Percentiles rank a stretch among this genome's conserved stretches.
These are phyloP conservation scores for Podospora didyma DNA, from an alignment of 495 filamentous ascomycete species.

Conservation along the genomic window DNA sequence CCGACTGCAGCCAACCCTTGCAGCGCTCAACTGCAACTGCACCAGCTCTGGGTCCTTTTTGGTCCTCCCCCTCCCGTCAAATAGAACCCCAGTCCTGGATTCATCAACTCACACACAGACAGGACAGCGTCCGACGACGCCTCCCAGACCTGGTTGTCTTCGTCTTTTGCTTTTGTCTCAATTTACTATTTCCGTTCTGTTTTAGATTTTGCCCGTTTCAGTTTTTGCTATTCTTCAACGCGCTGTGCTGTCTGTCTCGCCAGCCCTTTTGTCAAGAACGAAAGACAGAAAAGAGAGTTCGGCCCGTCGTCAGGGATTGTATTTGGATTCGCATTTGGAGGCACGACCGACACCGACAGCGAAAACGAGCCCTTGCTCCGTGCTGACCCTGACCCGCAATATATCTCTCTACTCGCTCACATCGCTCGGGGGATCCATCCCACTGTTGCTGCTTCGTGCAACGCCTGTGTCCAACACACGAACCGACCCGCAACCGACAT, in stretches of 20 bases:
- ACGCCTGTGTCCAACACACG: conserved; percentile 6
- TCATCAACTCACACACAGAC: not conserved
- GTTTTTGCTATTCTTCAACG: too few relatives aligned
- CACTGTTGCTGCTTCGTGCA: conserved; percentile 4
- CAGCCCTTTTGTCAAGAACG: not conserved
- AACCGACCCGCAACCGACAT: not conserved
- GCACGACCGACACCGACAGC: not conserved
- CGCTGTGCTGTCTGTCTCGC: not conserved
- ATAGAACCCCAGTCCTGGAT: too few relatives aligned
- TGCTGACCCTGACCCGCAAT: not conserved
- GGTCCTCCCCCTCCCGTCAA: too few relatives aligned
- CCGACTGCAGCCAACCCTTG: not conserved
- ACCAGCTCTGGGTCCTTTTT: too few relatives aligned
- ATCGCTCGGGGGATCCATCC: not conserved
- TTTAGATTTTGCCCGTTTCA: too few relatives aligned
- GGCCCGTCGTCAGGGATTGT: conserved; percentile 8
- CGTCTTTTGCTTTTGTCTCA: not conserved
- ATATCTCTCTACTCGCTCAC: not conserved
- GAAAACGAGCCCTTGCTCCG: not conserved
- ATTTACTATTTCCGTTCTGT: too few relatives aligned
- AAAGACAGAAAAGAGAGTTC: conserved; percentile 3
- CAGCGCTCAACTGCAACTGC: not conserved
- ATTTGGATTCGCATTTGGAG: conserved; percentile 2
- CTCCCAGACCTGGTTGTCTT: not conserved
- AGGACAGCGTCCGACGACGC: too few relatives aligned